phyloP scores from a whole-genome alignment of 495 filamentous ascomycete species.

The Talaromyces thailandensis region DNA sequence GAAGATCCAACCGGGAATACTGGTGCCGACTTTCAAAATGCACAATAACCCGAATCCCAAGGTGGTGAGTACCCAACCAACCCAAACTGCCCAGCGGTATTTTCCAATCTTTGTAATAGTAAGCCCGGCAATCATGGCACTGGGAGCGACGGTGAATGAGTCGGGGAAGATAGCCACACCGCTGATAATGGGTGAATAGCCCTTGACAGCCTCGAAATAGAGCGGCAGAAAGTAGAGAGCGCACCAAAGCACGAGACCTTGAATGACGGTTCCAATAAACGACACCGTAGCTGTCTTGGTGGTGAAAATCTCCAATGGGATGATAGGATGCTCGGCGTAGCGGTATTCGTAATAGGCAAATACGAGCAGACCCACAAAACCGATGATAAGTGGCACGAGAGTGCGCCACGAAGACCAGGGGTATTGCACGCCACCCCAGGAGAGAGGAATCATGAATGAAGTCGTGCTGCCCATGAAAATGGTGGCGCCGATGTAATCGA shows the following conservation, averaged over 20 bases:
- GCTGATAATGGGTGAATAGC: conserved; percentile 34
- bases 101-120: conserved; percentile 33
- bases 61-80: conserved; percentile 41
- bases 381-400: conserved; percentile 49
- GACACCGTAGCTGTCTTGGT: conserved; percentile 37
- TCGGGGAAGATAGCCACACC: conserved; percentile 38
- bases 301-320: conserved; percentile 37
- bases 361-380: conserved; percentile 32
- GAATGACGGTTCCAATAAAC: conserved; percentile 33
- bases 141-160: conserved; percentile 42
- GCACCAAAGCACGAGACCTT: conserved; percentile 42
- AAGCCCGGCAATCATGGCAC: conserved; percentile 39
- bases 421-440: conserved; percentile 44
- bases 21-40: conserved; percentile 34
- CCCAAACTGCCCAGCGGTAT: conserved; percentile 44
- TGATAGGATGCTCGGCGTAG: conserved; percentile 37
- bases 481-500: conserved; percentile 53
- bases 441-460: conserved; percentile 39
- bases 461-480: conserved; percentile 44
- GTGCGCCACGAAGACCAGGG: conserved; percentile 41
- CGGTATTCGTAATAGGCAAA: conserved; percentile 41
- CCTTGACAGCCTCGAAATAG: conserved; percentile 45
- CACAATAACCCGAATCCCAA: conserved; percentile 37
- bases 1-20: conserved; percentile 34
- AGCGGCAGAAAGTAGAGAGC: conserved; percentile 40